phyloP scores from a whole-genome alignment of 805 yeast species.

The Saccharomyces eubayanus region DNA sequence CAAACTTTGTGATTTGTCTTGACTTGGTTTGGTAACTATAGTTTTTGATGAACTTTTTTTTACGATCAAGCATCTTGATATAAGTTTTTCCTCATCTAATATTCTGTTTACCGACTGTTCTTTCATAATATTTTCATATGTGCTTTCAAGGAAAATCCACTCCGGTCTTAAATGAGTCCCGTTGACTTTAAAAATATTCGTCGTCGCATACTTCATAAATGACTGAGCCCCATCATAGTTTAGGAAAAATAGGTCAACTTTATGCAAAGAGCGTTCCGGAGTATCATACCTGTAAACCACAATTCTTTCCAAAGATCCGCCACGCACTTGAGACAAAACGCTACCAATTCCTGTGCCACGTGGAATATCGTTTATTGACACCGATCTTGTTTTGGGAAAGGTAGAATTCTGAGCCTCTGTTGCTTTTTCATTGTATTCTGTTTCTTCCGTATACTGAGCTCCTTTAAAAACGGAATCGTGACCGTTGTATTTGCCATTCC shows the following conservation, averaged over 20 bases:
- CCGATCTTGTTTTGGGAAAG: slow-evolving; percentile 2
- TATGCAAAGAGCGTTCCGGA: slow-evolving; percentile 16
- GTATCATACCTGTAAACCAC: slow-evolving; percentile 19
- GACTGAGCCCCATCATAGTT: slow-evolving; percentile 44
- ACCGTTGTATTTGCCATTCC: background rate
- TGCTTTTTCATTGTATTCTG: background rate
- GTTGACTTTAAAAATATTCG: slow-evolving; percentile 51
- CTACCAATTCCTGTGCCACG: slow-evolving; percentile 39
- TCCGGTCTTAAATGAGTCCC: slow-evolving; percentile 42
- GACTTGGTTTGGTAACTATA: slow-evolving; percentile 6
- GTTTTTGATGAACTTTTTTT: slow-evolving; percentile 13
- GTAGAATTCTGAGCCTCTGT: background rate
- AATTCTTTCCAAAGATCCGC: slow-evolving; percentile 61
- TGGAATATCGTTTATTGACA: slow-evolving; percentile 37
- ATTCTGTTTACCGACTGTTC: slow-evolving; percentile 13
- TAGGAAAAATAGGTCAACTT: slow-evolving; percentile 44
- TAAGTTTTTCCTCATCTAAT: background rate
- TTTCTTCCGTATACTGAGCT: background rate
- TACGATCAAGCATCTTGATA: slow-evolving; percentile 5
- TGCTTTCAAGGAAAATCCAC: slow-evolving; percentile 32
- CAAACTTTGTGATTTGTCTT: slow-evolving; percentile 27
- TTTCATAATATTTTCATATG: slow-evolving; percentile 33
- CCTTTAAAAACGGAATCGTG: background rate
- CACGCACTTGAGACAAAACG: slow-evolving; percentile 48
- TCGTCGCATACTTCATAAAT: slow-evolving; percentile 44